Conservation (phyloP, 2,329 filamentous ascomycete species). For the Emergomyces pasteurianus region DNA sequence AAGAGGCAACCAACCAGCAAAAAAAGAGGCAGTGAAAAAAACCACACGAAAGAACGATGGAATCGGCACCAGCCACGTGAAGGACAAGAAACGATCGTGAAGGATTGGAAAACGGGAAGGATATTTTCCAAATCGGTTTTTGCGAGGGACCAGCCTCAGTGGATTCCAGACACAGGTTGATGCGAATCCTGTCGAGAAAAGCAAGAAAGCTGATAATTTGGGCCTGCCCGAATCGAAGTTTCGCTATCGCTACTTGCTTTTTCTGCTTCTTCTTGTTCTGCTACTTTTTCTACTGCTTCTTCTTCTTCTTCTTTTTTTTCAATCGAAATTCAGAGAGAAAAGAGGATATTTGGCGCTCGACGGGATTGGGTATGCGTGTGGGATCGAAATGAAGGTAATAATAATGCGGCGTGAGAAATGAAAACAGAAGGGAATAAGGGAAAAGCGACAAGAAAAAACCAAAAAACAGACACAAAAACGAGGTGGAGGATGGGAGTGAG, state of each 20-base stretch:
- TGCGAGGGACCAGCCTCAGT: conserved; percentile 28
- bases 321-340: neutral
- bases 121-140: conserved; percentile 13
- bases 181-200: conserved; percentile 11
- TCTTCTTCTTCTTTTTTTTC: neutral
- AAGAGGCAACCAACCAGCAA: neutral
- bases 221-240: conserved; percentile 12
- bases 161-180: conserved; percentile 11
- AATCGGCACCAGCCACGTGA: conserved; percentile 1
- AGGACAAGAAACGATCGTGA: conserved; percentile 3
- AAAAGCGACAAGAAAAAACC: neutral
- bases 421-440: neutral
- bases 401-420: neutral
- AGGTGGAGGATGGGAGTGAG: neutral
- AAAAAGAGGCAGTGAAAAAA: neutral
- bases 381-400: neutral
- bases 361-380: conserved; percentile 1
- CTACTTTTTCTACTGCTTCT: neutral
- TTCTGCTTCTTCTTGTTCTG: neutral
- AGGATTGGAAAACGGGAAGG: conserved; percentile 11
- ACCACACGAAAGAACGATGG: neutral
- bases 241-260: neutral
- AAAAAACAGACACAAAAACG: neutral
- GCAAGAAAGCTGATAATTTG: conserved; percentile 11
- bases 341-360: neutral